phyloP scores from a whole-genome alignment of 805 yeast genomes.

The Nakazawaea ernobii region DNA sequence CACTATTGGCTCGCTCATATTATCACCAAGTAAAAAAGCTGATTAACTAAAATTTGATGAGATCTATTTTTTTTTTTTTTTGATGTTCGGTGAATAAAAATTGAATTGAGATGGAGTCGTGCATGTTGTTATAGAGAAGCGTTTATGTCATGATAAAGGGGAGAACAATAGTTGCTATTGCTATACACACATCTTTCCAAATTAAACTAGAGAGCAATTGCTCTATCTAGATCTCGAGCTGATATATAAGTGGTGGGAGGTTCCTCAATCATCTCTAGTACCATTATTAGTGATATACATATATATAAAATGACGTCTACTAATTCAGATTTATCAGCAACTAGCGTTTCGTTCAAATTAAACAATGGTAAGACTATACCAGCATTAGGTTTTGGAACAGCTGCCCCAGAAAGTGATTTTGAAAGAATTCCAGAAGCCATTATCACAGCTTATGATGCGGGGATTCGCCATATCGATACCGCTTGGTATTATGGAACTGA shows the following conservation, averaged over 20 bases:
- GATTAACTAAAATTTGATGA: no score
- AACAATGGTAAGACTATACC: constrained; percentile 59
- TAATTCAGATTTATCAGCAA: not conserved
- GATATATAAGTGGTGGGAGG: not conserved
- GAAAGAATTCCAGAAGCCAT: constrained; percentile 42
- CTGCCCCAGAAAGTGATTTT: constrained; percentile 24
- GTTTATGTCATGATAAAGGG: no score
- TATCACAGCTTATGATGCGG: constrained; percentile 48
- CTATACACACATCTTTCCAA: no score
- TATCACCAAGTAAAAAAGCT: no score
- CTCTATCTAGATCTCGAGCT: not conserved
- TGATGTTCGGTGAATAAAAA: no score
- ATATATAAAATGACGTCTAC: not conserved
- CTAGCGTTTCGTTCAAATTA: constrained; percentile 23
- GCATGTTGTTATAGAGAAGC: no score
- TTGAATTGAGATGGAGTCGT: no score
- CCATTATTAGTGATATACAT: no score
- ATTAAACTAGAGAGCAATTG: no score
- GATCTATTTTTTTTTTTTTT: no score
- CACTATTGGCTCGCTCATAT: constrained; percentile 33
- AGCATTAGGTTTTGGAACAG: constrained; percentile 64
- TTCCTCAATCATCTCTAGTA: no score
- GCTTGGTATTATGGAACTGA: constrained; percentile 48
- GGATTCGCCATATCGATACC: constrained; percentile 45
- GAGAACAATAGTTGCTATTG: no score